Evolutionary conservation across 345 rosid species (phyloP).

Genomic region (Hibiscus tridactylites): DNA sequence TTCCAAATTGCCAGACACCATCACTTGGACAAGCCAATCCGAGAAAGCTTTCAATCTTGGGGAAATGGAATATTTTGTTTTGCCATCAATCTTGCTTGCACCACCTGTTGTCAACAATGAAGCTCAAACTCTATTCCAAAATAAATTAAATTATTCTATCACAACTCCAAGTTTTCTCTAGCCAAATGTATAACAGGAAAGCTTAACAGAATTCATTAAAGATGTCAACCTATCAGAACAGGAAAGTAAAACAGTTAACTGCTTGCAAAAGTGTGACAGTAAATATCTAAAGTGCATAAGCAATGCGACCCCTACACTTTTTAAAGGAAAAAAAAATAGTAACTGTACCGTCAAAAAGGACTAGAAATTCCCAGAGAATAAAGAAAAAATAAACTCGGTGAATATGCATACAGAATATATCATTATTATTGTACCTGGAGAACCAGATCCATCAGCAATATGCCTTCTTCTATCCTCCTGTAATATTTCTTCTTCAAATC

Average conservation of each 20-base stretch:
- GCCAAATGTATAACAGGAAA: too few species aligned
- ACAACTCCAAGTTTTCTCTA: too few species aligned
- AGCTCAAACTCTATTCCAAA: neutral
- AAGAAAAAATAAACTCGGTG: neutral
- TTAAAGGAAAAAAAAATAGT: too few species aligned
- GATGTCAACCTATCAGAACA: too few species aligned
- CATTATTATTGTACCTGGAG: slow-evolving; percentile 31
- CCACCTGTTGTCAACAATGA: slow-evolving; percentile 33
- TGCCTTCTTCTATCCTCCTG: slow-evolving; percentile 3
- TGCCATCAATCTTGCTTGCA: slow-evolving; percentile 13
- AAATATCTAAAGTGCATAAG: too few species aligned
- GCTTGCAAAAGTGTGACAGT: too few species aligned
- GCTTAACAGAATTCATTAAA: too few species aligned
- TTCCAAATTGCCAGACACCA: slow-evolving; percentile 82
- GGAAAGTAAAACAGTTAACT: too few species aligned
- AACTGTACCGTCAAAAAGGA: too few species aligned
- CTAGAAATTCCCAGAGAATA: too few species aligned
- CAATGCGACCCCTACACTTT: too few species aligned
- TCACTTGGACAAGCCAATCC: slow-evolving; percentile 87
- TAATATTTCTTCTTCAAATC: slow-evolving; percentile 51
- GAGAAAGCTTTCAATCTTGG: slow-evolving; percentile 81
- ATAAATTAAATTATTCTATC: slow-evolving; percentile 1
- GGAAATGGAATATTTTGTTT: slow-evolving; percentile 58
- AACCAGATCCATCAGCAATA: slow-evolving; percentile 29
- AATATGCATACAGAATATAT: neutral